Base-by-base conservation (phyloP, 306 rosid genomes). In the Luffa aegyptiaca region DNA sequence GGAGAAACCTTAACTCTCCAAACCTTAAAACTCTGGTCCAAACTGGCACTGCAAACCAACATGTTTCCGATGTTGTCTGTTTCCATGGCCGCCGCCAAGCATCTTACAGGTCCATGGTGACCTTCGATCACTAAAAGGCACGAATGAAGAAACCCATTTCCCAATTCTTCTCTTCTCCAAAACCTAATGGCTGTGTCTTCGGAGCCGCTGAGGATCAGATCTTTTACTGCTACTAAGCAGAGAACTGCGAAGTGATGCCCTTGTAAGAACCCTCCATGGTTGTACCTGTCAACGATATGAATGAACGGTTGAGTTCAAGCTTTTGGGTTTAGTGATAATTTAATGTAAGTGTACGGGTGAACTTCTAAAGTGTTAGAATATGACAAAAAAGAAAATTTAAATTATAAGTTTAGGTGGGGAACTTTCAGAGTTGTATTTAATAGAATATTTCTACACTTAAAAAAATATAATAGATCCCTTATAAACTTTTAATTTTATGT, bases 1-100 rank as follows among this genome's bases (percentile, higher is more conserved):
- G 91, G 88, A 52, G 81, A 82, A 51, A 88, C 85, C 57, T 88
- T 86, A 8, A 88, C 87, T 82, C 88, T 80, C 90, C 90, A 88
- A 0, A 86, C 87, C 92, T 88, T 88, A 48, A 86, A 86, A 0
- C 86, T 88, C 77, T 88, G 92, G 79, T 88, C 92, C 85, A 88
- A 80, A 44, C 92, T 88, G 26, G 87, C 90, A 83, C 90, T 88
- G 31, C 85, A 88, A 74, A 88, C 87, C 85, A 88, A 77, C 44
- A 88, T 81, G 65, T 81, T 84, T 0, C 80, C 84, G 55, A 81
- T 77, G 36, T 77, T 76, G 58, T 88, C 88, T 9, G 81, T 81
- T 59, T 86, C 92, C 37, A 81, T 78, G 33, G 83, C 84, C 11
- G 83, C 90, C 17, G 90, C 90, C 71, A 88, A 81, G 84, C 88